These are phyloP conservation scores for Candida berthetii DNA, from an alignment of 805 yeast species.

Conservation along the genomic window DNA sequence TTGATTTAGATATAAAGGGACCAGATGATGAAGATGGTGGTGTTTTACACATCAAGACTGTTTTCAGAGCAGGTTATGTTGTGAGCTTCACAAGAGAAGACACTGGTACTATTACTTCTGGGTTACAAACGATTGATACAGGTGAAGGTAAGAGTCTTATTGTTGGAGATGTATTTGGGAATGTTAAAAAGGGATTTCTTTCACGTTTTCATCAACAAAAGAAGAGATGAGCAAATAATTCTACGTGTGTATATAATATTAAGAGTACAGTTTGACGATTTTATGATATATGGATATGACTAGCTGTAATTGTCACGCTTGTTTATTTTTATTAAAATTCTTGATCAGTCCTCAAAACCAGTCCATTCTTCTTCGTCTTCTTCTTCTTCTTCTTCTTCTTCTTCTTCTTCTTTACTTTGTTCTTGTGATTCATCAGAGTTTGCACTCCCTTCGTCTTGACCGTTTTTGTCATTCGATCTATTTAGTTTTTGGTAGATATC, in stretches of 20 bases:
- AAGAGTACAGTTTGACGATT: neutral
- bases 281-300: neutral
- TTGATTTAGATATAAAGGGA: slow-evolving; percentile 42
- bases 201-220: neutral
- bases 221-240: no score
- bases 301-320: neutral
- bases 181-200: slow-evolving; percentile 25
- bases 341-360: slow-evolving; percentile 21
- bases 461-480: no score
- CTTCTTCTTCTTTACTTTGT: no score
- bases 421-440: slow-evolving; percentile 2
- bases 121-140: slow-evolving; percentile 44
- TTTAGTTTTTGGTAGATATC: no score
- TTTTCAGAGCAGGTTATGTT: slow-evolving; percentile 69
- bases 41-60: slow-evolving; percentile 45
- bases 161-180: slow-evolving; percentile 38
- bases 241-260: no score
- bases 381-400: slow-evolving; percentile 5
- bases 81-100: slow-evolving; percentile 34
- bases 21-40: slow-evolving; percentile 48
- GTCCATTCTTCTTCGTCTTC: slow-evolving; percentile 27
- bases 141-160: slow-evolving; percentile 36
- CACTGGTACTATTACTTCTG: slow-evolving; percentile 37
- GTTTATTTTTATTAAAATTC: no score
- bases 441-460: slow-evolving; percentile 3